A percentile compares a stretch with the other conserved stretches of the same genome.
Conservation (phyloP, 2,329 filamentous ascomycete genomes). For the Pseudofabraea citricarpa region DNA sequence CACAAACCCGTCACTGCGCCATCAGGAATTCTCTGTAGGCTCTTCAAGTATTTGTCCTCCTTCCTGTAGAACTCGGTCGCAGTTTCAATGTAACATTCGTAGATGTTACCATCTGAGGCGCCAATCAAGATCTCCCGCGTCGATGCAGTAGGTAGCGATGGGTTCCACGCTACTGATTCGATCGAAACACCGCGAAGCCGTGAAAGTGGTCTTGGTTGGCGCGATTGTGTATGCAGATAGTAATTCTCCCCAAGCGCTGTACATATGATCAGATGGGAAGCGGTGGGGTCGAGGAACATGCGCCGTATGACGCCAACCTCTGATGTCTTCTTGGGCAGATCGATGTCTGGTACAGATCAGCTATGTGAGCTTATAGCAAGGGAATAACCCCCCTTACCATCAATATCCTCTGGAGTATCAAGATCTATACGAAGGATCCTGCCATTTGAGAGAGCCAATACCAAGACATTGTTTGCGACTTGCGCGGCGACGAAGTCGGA, state of each 20-base stretch:
- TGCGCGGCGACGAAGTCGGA: slow-evolving; percentile 95
- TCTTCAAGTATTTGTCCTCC: slow-evolving; percentile 88
- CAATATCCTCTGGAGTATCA: slow-evolving; percentile 90
- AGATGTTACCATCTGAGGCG: slow-evolving; percentile 88
- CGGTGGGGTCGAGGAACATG: slow-evolving; percentile 96
- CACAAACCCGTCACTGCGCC: slow-evolving; percentile 82
- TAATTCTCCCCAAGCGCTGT: slow-evolving; percentile 94
- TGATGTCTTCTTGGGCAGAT: slow-evolving; percentile 86
- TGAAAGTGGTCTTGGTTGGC: slow-evolving; percentile 76
- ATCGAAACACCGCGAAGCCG: slow-evolving; percentile 82
- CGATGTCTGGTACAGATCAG: slow-evolving; percentile 84
- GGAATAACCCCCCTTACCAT: slow-evolving; percentile 49
- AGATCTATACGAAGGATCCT: slow-evolving; percentile 92
- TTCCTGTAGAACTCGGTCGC: slow-evolving; percentile 92
- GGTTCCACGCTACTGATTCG: slow-evolving; percentile 92
- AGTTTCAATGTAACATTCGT: slow-evolving; percentile 92
- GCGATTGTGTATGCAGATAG: slow-evolving; percentile 93
- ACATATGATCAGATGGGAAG: slow-evolving; percentile 87
- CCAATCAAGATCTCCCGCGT: slow-evolving; percentile 92
- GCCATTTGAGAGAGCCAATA: slow-evolving; percentile 86
- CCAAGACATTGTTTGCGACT: slow-evolving; percentile 94
- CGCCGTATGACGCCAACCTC: slow-evolving; percentile 89
- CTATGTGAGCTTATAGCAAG: too few species aligned
- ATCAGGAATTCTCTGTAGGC: slow-evolving; percentile 76
- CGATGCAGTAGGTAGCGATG: slow-evolving; percentile 84